Evolutionary conservation across 116 monocot genomes (phyloP), one percentile per base, ranked within the genome.

Genomic region (Zostera marina): DNA sequence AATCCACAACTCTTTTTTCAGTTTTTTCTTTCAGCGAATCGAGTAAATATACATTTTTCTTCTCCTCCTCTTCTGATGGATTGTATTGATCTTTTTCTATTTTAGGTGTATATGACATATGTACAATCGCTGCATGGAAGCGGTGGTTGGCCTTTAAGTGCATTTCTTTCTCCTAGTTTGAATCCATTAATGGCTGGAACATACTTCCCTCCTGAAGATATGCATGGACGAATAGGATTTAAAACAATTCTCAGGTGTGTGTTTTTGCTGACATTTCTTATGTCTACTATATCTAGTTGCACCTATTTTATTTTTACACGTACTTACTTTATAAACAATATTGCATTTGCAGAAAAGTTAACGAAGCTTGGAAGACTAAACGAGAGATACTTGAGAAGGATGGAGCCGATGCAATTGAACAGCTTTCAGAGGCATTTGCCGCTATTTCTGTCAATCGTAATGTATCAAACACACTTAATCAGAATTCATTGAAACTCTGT

Each of bases 171-270:
- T 59, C 93, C 88, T 47, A 79, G 61, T 66, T 72, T 93, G 41
- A 93, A 93, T 66, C 88, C 93, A 46, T 71, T 88, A 44, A 76
- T 93, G 93, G 93, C 88, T 48, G 93, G 93, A 61, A 93, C 93
- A 62, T 93, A 93, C 58, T 93, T 93, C 26, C 88, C 93, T 2
- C 93, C 88, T 62, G 88, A 88, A 66, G 93, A 93, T 60, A 88
- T 79, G 11, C 81, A 79, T 81, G 88, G 88, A 15, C 67, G 77
- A 22, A 75, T 83, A 57, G 93, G 93, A 53, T 88, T 93, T 63
- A 93, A 81, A 71, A 88, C 88, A 56, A 61, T 88, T 10, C 74
- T 93, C 43, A 84, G 93, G 88, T 81, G 57, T 9, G 51, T 8
- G n/a, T 56, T 15, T 15, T 56, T 39, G n/a, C 8, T 56, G 48